phyloP scores from a whole-genome alignment of 202 grass and related monocot genomes.

The Digitaria exilis region DNA sequence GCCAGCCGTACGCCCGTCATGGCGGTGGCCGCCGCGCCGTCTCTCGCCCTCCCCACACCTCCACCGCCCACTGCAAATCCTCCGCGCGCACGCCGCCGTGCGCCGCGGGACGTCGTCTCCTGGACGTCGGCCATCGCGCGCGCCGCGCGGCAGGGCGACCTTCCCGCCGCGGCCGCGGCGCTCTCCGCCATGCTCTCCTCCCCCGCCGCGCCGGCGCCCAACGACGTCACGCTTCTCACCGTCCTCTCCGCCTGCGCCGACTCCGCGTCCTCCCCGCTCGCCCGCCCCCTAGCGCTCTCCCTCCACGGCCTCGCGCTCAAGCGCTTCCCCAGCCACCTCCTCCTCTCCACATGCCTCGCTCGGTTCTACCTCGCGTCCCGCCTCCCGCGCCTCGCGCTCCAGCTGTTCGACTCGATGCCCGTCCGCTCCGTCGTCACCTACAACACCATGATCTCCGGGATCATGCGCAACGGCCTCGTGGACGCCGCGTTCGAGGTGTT shows the following conservation, averaged over 20 bases:
- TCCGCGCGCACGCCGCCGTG: not conserved
- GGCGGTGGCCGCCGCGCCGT: conserved; percentile 24
- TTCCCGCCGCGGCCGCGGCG: conserved; percentile 25
- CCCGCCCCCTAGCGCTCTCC: conserved; percentile 25
- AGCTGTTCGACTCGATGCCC: conserved; percentile 40
- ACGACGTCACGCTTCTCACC: conserved; percentile 50
- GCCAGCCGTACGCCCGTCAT: conserved; percentile 12
- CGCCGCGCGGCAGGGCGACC: conserved; percentile 49
- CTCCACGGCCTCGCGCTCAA: conserved; percentile 50
- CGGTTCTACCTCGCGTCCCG: conserved; percentile 52
- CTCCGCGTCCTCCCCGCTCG: conserved; percentile 47
- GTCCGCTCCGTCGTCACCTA: conserved; percentile 50
- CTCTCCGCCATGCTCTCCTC: conserved; percentile 58
- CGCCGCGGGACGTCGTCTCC: conserved; percentile 45
- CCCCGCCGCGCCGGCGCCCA: conserved; percentile 45
- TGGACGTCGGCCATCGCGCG: conserved; percentile 63
- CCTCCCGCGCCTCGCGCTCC: conserved; percentile 56
- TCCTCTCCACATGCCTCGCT: conserved; percentile 48
- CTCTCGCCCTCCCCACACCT: conserved; percentile 15
- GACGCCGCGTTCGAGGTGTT: conserved; percentile 52
- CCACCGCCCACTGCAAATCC: not conserved
- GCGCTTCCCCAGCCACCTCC: conserved; percentile 57
- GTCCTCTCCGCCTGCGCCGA: conserved; percentile 51
- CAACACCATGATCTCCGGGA: conserved; percentile 65
- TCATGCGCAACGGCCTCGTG: conserved; percentile 38